Percentiles rank a stretch among this genome's conserved stretches.
Evolutionary conservation across 2,329 filamentous ascomycete species (phyloP).

Genomic region (Aspergillus flavus): DNA sequence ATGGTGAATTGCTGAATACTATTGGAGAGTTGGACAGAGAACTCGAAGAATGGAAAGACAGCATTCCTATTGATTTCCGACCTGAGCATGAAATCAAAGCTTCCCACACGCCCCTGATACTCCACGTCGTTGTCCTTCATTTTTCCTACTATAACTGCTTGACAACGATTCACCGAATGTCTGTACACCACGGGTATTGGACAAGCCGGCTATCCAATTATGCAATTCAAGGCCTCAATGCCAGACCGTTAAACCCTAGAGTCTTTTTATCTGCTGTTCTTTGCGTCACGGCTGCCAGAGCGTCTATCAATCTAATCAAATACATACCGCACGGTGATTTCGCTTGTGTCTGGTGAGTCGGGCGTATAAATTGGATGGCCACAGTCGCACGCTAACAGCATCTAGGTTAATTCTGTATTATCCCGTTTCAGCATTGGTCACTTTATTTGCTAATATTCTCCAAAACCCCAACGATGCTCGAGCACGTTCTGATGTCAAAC

Average conservation of each 20-base stretch:
- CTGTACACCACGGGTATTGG: conserved; percentile 97
- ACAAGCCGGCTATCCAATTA: conserved; percentile 93
- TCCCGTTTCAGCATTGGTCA: conserved; percentile 91
- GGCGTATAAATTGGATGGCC: neutral
- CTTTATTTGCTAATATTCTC: conserved; percentile 91
- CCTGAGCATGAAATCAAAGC: conserved; percentile 96
- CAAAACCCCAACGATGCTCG: conserved; percentile 91
- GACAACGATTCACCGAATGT: conserved; percentile 98
- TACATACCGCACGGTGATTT: conserved; percentile 96
- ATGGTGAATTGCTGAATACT: conserved; percentile 89
- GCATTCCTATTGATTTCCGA: conserved; percentile 92
- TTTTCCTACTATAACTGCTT: conserved; percentile 98
- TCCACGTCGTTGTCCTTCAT: conserved; percentile 92
- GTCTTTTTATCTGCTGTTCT: conserved; percentile 93
- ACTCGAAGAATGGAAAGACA: conserved; percentile 94
- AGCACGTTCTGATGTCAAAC: conserved; percentile 81
- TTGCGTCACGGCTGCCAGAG: conserved; percentile 88
- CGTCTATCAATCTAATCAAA: conserved; percentile 90
- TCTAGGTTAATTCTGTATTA: conserved; percentile 87
- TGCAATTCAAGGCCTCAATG: conserved; percentile 90
- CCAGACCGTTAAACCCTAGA: conserved; percentile 84
- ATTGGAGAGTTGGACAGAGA: conserved; percentile 92
- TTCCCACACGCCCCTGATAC: conserved; percentile 86
- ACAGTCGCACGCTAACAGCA: conserved; percentile 15
- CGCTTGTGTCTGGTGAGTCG: conserved; percentile 84